phyloP scores from a whole-genome alignment of 2,329 filamentous ascomycete species.

The Colletotrichum costaricense region DNA sequence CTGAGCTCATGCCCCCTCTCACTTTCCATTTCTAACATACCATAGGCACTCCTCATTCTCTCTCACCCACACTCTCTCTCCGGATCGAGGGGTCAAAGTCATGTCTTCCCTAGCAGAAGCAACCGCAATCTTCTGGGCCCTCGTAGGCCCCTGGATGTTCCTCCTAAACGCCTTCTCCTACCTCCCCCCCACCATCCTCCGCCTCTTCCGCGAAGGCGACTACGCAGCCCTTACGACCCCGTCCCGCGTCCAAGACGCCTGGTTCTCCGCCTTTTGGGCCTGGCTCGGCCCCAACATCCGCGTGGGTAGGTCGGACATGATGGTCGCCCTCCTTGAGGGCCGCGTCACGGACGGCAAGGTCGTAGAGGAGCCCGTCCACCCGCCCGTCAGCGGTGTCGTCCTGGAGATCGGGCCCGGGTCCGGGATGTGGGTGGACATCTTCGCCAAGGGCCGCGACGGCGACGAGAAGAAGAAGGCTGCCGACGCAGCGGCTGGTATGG shows the following conservation, averaged over 20 bases:
- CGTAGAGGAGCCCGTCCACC: constrained; percentile 44
- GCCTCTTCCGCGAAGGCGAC: constrained; percentile 50
- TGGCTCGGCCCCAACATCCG: constrained; percentile 63
- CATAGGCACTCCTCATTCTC: background rate
- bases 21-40: background rate
- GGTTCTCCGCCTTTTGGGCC: constrained; percentile 73
- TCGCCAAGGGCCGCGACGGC: constrained; percentile 42
- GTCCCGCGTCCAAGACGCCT: constrained; percentile 56
- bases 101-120: constrained; percentile 41
- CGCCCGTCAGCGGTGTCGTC: constrained; percentile 61
- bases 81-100: background rate
- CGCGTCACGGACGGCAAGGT: constrained; percentile 52
- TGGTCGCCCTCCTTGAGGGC: constrained; percentile 67
- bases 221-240: constrained; percentile 53
- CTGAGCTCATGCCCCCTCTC: background rate
- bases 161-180: constrained; percentile 59
- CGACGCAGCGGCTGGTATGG: constrained; percentile 21
- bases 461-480: constrained; percentile 7
- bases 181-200: constrained; percentile 62
- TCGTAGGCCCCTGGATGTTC: constrained; percentile 65
- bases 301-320: constrained; percentile 50
- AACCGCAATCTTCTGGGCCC: constrained; percentile 41
- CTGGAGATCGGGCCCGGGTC: constrained; percentile 72
- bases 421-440: constrained; percentile 70
- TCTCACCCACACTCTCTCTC: too few species aligned